Evolutionary conservation across 129 eudicot genomes (phyloP).

Genomic region (Smallanthus sonchifolius): DNA sequence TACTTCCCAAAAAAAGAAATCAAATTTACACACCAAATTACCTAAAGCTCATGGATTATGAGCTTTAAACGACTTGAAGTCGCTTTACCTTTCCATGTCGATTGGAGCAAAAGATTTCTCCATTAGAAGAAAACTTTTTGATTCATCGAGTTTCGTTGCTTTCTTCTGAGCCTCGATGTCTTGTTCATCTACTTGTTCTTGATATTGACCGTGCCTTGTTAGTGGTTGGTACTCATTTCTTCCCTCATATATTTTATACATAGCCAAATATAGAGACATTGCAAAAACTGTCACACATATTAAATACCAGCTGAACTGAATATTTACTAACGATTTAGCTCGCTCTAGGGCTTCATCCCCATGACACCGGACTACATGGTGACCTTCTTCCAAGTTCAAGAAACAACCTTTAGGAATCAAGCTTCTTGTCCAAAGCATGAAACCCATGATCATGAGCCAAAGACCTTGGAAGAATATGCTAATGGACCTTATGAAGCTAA

Average conservation of each 20-base stretch:
- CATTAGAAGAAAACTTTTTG: constrained; percentile 44
- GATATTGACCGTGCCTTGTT: constrained; percentile 30
- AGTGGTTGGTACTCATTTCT: constrained; percentile 47
- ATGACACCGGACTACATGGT: constrained; percentile 68
- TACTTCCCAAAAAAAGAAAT: constrained; percentile 8
- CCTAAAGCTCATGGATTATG: not conserved
- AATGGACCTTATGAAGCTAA: constrained; percentile 61
- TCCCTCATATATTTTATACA: constrained; percentile 40
- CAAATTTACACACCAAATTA: constrained; percentile 5
- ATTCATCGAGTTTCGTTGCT: constrained; percentile 14
- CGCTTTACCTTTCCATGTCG: constrained; percentile 66
- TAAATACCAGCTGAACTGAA: constrained; percentile 81
- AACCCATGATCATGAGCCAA: constrained; percentile 90
- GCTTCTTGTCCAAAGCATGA: constrained; percentile 75
- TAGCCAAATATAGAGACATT: constrained; percentile 41
- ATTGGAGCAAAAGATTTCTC: constrained; percentile 46
- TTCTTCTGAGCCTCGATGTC: constrained; percentile 71
- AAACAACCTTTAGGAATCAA: constrained; percentile 83
- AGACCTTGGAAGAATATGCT: constrained; percentile 73
- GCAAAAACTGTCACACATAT: constrained; percentile 48
- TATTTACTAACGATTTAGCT: constrained; percentile 76
- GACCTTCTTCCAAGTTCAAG: constrained; percentile 77
- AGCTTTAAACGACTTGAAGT: not conserved
- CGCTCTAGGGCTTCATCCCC: constrained; percentile 57
- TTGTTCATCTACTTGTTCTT: constrained; percentile 26